Evolutionary conservation across 2,329 filamentous ascomycete genomes (phyloP).

Genomic region (Aspergillus aculeatus): DNA sequence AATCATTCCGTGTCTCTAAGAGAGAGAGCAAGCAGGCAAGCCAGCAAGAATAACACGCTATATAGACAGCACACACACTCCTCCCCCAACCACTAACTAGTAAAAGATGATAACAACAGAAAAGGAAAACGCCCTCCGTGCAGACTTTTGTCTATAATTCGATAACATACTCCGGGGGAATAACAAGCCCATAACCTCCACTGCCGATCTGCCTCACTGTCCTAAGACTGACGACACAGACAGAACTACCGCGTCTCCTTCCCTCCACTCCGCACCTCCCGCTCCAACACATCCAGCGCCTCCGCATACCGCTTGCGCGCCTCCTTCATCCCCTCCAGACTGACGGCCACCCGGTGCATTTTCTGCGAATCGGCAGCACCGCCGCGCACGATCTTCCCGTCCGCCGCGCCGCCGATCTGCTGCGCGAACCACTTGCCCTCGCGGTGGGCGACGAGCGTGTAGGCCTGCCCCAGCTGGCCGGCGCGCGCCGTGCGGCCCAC

Average conservation of each 20-base stretch:
- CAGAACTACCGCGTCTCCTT: not conserved
- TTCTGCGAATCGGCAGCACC: conserved; percentile 9
- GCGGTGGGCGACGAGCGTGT: conserved; percentile 78
- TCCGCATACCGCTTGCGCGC: conserved; percentile 33
- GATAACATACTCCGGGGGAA: too few species aligned
- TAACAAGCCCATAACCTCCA: too few species aligned
- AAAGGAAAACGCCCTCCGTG: not conserved
- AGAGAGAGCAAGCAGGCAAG: too few species aligned
- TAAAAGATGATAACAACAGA: not conserved
- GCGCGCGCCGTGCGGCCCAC: conserved; percentile 88
- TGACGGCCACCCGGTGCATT: conserved; percentile 34
- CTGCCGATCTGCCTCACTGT: too few species aligned
- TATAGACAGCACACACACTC: not conserved
- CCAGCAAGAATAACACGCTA: not conserved
- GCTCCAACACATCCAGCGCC: conserved; percentile 38
- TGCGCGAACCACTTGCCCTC: conserved; percentile 93
- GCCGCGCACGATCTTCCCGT: conserved; percentile 35
- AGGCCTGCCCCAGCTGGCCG: conserved; percentile 71
- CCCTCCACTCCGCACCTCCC: conserved; percentile 33
- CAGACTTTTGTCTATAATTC: not conserved
- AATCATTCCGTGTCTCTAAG: too few species aligned
- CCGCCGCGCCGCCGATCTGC: conserved; percentile 61
- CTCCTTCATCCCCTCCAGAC: conserved; percentile 27
- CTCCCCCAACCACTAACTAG: not conserved
- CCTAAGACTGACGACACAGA: too few species aligned